phyloP scores from a whole-genome alignment of 2,329 filamentous ascomycete species.

The Fusarium equiseti region DNA sequence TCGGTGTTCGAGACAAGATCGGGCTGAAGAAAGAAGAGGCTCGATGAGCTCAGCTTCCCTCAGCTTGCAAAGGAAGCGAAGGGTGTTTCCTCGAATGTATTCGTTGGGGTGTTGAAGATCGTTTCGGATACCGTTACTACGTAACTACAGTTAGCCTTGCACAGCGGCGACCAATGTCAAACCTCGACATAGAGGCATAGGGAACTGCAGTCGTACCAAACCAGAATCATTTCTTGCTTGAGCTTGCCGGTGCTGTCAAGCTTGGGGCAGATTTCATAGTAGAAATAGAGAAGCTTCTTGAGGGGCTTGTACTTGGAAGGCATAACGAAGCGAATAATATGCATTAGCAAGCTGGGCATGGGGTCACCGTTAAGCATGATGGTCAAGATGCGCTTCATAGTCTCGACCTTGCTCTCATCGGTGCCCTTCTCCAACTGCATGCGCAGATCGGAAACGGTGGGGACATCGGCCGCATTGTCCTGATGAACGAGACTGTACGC shows the following conservation, averaged over 20 bases:
- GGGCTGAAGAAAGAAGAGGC: slow-evolving; percentile 90
- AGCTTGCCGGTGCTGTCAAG: slow-evolving; percentile 91
- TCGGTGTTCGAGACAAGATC: slow-evolving; percentile 92
- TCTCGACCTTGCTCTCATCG: slow-evolving; percentile 92
- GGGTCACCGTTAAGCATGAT: slow-evolving; percentile 99
- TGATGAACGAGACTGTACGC: slow-evolving; percentile 97
- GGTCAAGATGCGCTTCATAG: slow-evolving; percentile 95
- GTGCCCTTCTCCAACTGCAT: slow-evolving; percentile 93
- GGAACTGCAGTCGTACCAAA: slow-evolving; percentile 74
- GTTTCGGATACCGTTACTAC: slow-evolving; percentile 96
- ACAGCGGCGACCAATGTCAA: background rate
- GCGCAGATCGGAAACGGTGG: slow-evolving; percentile 89
- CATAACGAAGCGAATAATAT: slow-evolving; percentile 99
- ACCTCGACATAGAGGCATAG: background rate
- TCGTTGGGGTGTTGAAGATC: slow-evolving; percentile 98
- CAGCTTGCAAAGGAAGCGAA: slow-evolving; percentile 96
- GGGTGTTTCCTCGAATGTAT: slow-evolving; percentile 97
- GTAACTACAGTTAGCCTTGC: slow-evolving; percentile 19
- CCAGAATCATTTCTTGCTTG: slow-evolving; percentile 99
- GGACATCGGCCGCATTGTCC: slow-evolving; percentile 96
- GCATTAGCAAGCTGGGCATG: slow-evolving; percentile 96
- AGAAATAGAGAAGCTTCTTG: slow-evolving; percentile 99
- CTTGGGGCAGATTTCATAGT: slow-evolving; percentile 99
- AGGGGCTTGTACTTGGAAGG: slow-evolving; percentile 95
- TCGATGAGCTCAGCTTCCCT: slow-evolving; percentile 96